Percentiles rank a stretch among this genome's conserved stretches.
Conservation (phyloP, 2,329 filamentous ascomycete species). For the Teratosphaeria destructans region DNA sequence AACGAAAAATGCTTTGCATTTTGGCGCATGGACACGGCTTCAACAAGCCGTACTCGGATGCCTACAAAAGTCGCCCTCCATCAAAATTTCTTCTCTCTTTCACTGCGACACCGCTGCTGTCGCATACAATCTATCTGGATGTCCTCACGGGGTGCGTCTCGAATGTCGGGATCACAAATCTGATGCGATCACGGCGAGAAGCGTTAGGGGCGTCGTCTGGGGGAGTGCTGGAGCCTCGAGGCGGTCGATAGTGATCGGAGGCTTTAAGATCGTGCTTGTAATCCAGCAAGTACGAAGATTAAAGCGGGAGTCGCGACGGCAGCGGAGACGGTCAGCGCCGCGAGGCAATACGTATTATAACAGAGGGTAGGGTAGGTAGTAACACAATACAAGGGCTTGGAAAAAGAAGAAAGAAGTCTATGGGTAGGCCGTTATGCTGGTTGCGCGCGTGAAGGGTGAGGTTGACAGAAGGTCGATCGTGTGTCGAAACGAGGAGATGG, state of each 20-base stretch:
- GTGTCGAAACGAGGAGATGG: neutral
- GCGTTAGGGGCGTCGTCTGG: neutral
- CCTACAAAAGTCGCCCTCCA: conserved; percentile 13
- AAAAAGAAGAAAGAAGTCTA: conserved; percentile 6
- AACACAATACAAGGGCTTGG: conserved; percentile 12
- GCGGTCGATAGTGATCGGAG: neutral
- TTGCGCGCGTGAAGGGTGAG: neutral
- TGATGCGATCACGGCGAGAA: neutral
- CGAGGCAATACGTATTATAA: conserved; percentile 7
- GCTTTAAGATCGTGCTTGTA: conserved; percentile 3
- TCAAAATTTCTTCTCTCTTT: conserved; percentile 11
- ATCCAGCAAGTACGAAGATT: conserved; percentile 7
- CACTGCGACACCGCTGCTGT: conserved; percentile 15
- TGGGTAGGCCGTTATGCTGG: neutral
- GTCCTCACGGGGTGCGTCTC: neutral
- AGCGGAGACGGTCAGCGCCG: conserved; percentile 1
- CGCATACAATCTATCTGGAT: conserved; percentile 6
- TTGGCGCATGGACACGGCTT: conserved; percentile 15
- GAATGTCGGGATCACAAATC: conserved; percentile 20
- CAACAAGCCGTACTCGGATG: conserved; percentile 10
- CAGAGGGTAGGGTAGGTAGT: conserved; percentile 12
- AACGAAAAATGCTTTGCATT: conserved; percentile 43
- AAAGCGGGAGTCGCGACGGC: neutral
- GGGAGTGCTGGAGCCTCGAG: neutral
- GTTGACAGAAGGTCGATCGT: neutral